Base-by-base conservation (phyloP, 805 yeast species). In the Sporopachydermia quercuum region DNA sequence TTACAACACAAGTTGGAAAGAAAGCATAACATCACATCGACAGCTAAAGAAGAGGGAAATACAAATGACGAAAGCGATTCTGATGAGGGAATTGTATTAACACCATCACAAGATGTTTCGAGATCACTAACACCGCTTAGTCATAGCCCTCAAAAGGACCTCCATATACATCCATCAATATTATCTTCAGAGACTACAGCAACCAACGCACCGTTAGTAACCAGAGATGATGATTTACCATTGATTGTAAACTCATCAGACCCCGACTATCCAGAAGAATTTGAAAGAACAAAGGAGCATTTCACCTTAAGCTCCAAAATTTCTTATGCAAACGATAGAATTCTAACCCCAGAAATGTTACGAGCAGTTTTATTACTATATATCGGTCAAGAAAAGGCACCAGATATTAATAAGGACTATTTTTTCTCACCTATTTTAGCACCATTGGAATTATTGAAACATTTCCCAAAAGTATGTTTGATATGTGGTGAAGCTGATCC, bases 401-500 rank as follows among this genome's bases (percentile, higher is more conserved):
- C 52, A 3, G 53, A 50, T 37, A 45, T 52, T 18, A 39, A 45
- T n/a, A 37, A 43, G 3, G 57, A 52, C 38, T 52, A 44, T 16
- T 34, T 50, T 8, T 40, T 52, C 19, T 52, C 56, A 6, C 56
- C 56, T 3, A 39, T 50, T 11, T 40, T 45, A 17, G 55, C 56
- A 18, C 57, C 57, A 15, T 23, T 39, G 3, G 45, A 46, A 36
- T 39, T 52, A 15, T 42, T 52, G 14, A 51, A 48, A 3, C 39
- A 43, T 43, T 52, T 52, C 38, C 57, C 56, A 14, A 48, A 51
- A 36, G 51, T 50, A 19, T 52, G 54, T 42, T 44, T 52, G 42
- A 39, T 53, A 15, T 48, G 56, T 34, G 56, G 56, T 14, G 56
- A 52, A 36, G 56, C 51, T 13, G 56, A 52, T 46, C 56, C 56